Percentiles rank a stretch among this genome's conserved stretches.
These are phyloP conservation scores for Suhomyces maxii DNA, from an alignment of 1,139 yeast species.

Conservation along the genomic window DNA sequence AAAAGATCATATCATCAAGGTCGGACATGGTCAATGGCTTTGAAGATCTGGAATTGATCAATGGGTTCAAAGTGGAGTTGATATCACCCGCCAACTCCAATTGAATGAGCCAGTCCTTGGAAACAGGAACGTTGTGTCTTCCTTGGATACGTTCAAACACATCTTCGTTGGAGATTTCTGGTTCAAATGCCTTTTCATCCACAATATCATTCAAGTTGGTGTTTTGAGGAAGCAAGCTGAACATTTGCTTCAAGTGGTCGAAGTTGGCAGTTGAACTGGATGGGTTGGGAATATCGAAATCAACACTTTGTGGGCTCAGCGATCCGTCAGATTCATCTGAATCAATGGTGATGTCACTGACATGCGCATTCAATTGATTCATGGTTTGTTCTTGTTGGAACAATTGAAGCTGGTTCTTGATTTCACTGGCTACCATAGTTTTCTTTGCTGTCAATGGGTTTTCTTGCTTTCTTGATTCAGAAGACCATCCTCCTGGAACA, in stretches of 20 bases:
- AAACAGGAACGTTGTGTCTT: conserved; percentile 44
- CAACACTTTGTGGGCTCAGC: conserved; percentile 10
- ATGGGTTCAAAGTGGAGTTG: conserved; percentile 48
- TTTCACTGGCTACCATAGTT: conserved; percentile 29
- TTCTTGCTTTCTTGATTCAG: conserved; percentile 16
- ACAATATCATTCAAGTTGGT: conserved; percentile 43
- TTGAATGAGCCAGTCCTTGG: conserved; percentile 66
- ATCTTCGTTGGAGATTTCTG: conserved; percentile 42
- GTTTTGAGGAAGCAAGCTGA: conserved; percentile 32
- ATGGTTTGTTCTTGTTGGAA: conserved; percentile 21
- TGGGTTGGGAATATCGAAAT: conserved; percentile 10
- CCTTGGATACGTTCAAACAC: conserved; percentile 34
- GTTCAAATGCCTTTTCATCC: conserved; percentile 69
- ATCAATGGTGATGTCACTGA: conserved; percentile 34
- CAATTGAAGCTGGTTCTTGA: conserved; percentile 24
- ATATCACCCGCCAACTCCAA: conserved; percentile 55
- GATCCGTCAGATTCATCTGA: conserved; percentile 19
- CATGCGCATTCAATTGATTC: conserved; percentile 24
- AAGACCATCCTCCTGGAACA: conserved; percentile 43
- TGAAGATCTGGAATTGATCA: conserved; percentile 19
- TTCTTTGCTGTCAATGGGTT: conserved; percentile 27
- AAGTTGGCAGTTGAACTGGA: conserved; percentile 20
- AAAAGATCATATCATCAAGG: conserved; percentile 57
- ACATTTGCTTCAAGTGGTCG: conserved; percentile 39
- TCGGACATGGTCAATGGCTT: conserved; percentile 25